Evolutionary conservation across 192 early-diverging fungal genomes (phyloP).

Genomic region (Chytriomyces sp.): DNA sequence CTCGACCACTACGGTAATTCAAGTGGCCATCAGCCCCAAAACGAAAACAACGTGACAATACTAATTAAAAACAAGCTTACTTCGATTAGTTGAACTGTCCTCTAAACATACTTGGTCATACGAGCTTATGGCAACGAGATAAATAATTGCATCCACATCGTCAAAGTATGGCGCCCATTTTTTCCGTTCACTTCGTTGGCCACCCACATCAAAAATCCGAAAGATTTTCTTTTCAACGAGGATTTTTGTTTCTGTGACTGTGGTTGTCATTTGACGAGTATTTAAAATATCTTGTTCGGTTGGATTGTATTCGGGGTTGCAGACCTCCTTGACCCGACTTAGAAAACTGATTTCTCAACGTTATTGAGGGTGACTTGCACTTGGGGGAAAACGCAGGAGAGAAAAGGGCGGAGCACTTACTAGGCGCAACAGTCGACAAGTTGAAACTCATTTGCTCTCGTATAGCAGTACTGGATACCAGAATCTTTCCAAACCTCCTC

Average conservation of each 20-base stretch:
- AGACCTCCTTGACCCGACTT: slow-evolving; percentile 77
- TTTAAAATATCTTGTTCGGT: slow-evolving; percentile 71
- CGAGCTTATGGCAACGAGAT: slow-evolving; percentile 60
- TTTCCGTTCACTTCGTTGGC: slow-evolving; percentile 61
- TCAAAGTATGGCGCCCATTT: slow-evolving; percentile 73
- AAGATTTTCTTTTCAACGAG: slow-evolving; percentile 52
- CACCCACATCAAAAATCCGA: slow-evolving; percentile 69
- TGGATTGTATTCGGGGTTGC: slow-evolving; percentile 56
- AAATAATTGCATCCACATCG: slow-evolving; percentile 65
- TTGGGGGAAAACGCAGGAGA: slow-evolving; percentile 6
- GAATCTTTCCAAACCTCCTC: slow-evolving; percentile 44
- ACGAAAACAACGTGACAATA: neutral
- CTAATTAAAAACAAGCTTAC: slow-evolving; percentile 17
- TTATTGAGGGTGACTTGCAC: neutral
- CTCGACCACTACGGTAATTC: slow-evolving; percentile 38
- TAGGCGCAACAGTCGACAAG: slow-evolving; percentile 50
- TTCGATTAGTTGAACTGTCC: slow-evolving; percentile 57
- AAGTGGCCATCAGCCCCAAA: neutral
- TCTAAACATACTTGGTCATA: slow-evolving; percentile 65
- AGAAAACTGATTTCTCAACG: slow-evolving; percentile 71
- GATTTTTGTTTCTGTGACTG: slow-evolving; percentile 68
- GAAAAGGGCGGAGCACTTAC: slow-evolving; percentile 27
- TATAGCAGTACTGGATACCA: slow-evolving; percentile 44
- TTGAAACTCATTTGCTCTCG: slow-evolving; percentile 45
- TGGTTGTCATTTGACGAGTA: slow-evolving; percentile 69